phyloP scores from a whole-genome alignment of 176 grass and related monocot species.

The Triticum turgidum region DNA sequence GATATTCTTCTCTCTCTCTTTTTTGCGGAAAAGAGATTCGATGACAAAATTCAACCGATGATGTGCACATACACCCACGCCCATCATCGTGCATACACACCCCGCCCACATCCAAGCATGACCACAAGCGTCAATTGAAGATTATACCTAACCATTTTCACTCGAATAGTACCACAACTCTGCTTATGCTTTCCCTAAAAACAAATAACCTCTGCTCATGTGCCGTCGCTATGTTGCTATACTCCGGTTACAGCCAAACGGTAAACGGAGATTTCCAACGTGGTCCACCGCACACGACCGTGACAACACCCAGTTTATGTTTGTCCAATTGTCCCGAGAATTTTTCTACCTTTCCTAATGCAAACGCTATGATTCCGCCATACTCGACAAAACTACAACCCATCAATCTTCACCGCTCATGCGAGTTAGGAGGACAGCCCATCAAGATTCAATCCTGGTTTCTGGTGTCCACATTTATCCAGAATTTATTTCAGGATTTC shows the following conservation, averaged over 20 bases:
- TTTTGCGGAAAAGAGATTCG: background rate
- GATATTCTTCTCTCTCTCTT: too few relatives aligned
- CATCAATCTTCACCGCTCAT: too few relatives aligned
- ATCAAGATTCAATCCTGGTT: too few relatives aligned
- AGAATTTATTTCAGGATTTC: too few relatives aligned
- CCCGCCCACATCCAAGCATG: background rate
- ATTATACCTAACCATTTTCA: background rate
- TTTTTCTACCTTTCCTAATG: background rate
- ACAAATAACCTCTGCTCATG: too few relatives aligned
- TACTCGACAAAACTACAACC: background rate
- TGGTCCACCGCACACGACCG: background rate
- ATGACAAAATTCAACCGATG: background rate
- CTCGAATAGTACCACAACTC: background rate
- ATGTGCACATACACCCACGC: background rate
- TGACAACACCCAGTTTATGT: background rate
- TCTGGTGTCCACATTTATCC: too few relatives aligned
- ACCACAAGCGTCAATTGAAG: background rate
- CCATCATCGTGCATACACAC: background rate
- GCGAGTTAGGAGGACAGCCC: too few relatives aligned
- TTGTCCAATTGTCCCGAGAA: background rate
- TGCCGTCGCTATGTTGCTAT: background rate
- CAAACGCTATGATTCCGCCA: background rate
- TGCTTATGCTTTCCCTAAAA: background rate
- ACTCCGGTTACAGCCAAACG: slow-evolving; percentile 1
- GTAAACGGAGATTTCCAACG: background rate